phyloP scores from a whole-genome alignment of 1,139 yeast genomes.

The Hemisphaericaspora subhashii region DNA sequence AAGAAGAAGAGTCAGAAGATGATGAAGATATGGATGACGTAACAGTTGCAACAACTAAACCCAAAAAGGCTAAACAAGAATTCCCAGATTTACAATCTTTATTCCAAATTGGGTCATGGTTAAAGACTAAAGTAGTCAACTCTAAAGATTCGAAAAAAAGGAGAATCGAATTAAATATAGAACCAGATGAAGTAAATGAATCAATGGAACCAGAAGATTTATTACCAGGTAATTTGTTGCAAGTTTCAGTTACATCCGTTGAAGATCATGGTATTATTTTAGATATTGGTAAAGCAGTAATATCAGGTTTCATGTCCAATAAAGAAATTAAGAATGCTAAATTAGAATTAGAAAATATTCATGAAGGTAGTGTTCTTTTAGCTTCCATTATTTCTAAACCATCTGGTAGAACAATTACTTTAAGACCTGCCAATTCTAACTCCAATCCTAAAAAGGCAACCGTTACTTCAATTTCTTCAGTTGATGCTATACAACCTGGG shows the following conservation, averaged over 20 bases:
- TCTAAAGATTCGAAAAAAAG: constrained; percentile 53
- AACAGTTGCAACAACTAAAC: constrained; percentile 26
- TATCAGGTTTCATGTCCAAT: constrained; percentile 75
- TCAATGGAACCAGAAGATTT: constrained; percentile 65
- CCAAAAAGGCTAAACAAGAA: constrained; percentile 28
- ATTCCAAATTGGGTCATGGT: constrained; percentile 80
- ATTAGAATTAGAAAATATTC: constrained; percentile 19
- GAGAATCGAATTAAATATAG: constrained; percentile 71
- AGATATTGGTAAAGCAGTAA: constrained; percentile 58
- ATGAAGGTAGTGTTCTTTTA: constrained; percentile 50
- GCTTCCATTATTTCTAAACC: constrained; percentile 46
- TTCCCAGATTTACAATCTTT: constrained; percentile 56
- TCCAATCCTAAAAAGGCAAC: constrained; percentile 40
- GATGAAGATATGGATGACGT: constrained; percentile 38
- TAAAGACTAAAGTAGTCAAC: constrained; percentile 70
- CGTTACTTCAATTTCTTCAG: constrained; percentile 59
- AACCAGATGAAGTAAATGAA: constrained; percentile 71
- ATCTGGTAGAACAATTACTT: constrained; percentile 60
- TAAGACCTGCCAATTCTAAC: constrained; percentile 40
- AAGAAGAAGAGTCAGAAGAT: constrained; percentile 44
- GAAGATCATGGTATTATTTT: constrained; percentile 92
- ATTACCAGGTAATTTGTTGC: constrained; percentile 61
- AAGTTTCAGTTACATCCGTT: constrained; percentile 71
- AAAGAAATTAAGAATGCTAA: constrained; percentile 48
- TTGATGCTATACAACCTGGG: constrained; percentile 86